Conservation (phyloP, 169 alveolate genomes). For the Cyclospora cayetanensis region DNA sequence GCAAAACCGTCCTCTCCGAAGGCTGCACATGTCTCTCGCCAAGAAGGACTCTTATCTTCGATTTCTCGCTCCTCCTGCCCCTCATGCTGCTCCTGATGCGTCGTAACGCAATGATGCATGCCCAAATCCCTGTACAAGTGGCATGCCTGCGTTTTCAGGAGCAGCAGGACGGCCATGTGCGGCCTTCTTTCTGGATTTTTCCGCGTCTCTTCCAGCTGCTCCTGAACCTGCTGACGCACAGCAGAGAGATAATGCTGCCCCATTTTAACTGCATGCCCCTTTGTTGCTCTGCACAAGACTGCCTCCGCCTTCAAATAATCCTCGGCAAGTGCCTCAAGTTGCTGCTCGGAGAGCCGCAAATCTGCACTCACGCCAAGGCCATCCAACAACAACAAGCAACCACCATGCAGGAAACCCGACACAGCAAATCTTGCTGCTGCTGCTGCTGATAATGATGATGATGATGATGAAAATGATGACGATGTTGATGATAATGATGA, state of each 20-base stretch:
- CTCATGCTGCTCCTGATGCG: slow-evolving; percentile 28
- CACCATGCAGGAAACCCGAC: slow-evolving; percentile 71
- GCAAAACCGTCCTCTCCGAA: slow-evolving; percentile 63
- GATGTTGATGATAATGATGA: neutral
- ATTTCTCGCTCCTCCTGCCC: neutral
- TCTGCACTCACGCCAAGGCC: slow-evolving; percentile 71
- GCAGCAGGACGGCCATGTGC: slow-evolving; percentile 25
- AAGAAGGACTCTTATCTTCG: slow-evolving; percentile 14
- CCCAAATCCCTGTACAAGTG: slow-evolving; percentile 32
- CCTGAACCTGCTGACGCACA: slow-evolving; percentile 24
- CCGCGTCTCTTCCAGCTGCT: slow-evolving; percentile 38
- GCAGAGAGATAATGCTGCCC: neutral
- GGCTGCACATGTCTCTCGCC: slow-evolving; percentile 32
- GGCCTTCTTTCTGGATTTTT: slow-evolving; percentile 4
- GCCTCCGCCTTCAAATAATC: slow-evolving; percentile 12
- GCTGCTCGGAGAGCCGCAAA: slow-evolving; percentile 13
- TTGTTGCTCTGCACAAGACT: neutral
- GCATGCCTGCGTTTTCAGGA: slow-evolving; percentile 38
- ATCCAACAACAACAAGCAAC: slow-evolving; percentile 61
- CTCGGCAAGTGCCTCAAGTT: slow-evolving; percentile 22
- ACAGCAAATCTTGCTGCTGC: slow-evolving; percentile 43
- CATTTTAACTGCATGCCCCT: neutral
- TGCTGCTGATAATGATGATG: no score
- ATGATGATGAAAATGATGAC: neutral
- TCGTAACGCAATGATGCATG: neutral